Conservation (phyloP, 257 asterid species). For the Cynanchum wilfordii region DNA sequence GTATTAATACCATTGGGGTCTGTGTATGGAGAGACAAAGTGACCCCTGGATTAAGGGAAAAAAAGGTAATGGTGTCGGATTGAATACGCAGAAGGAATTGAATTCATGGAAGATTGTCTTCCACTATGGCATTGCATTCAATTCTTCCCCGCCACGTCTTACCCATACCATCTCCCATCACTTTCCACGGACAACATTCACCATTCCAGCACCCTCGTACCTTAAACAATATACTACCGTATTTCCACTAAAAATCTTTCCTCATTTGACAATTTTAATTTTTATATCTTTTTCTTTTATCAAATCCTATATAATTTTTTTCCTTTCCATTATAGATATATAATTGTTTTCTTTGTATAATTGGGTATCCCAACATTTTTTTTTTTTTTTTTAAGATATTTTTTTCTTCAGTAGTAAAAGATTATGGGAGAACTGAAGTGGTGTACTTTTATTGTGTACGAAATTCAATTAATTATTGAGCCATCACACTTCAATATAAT, state of each 20-base stretch:
- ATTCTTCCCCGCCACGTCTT: neutral
- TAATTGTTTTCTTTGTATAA: no score
- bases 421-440: no score
- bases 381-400: no score
- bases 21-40: neutral
- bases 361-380: no score
- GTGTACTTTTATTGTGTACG: no score
- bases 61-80: neutral
- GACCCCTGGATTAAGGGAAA: constrained; percentile 8
- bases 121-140: constrained; percentile 1
- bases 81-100: neutral
- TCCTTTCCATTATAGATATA: no score
- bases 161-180: neutral
- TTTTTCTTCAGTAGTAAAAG: no score
- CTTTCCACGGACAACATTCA: neutral
- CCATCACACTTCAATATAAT: no score
- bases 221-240: neutral
- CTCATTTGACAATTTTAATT: no score
- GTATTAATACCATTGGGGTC: neutral
- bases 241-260: neutral
- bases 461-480: no score
- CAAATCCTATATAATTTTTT: no score
- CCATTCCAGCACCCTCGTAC: neutral
- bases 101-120: constrained; percentile 6
- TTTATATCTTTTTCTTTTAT: no score